Evolutionary conservation across 1,284 basidiomycete genomes (phyloP).

Genomic region (Cutaneotrichosporon curvatum): DNA sequence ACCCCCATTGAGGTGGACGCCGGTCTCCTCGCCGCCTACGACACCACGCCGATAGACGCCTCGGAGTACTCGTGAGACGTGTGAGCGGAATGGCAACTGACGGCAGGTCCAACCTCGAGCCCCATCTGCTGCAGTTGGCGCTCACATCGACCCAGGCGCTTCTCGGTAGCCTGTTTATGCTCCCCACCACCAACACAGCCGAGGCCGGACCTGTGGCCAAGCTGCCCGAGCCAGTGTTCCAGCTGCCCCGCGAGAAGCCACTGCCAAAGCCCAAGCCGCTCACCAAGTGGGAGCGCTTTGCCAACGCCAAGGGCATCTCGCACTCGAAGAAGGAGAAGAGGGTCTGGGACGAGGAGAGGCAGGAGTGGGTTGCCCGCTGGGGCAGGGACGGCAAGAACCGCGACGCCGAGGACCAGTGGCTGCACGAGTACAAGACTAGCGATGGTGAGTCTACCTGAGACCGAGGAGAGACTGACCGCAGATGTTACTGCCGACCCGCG

Average conservation of each 20-base stretch:
- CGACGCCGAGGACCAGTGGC: constrained; percentile 81
- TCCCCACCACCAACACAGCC: constrained; percentile 67
- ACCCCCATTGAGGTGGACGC: constrained; percentile 74
- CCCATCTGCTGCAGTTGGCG: constrained; percentile 70
- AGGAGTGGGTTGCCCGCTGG: constrained; percentile 91
- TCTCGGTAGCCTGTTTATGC: constrained; percentile 68
- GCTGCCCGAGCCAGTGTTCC: constrained; percentile 67
- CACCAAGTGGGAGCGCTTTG: constrained; percentile 97
- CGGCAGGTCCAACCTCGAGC: constrained; percentile 64
- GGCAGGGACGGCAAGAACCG: constrained; percentile 87
- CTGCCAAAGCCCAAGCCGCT: constrained; percentile 84
- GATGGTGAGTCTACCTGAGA: constrained; percentile 57
- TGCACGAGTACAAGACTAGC: constrained; percentile 78
- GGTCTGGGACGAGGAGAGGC: constrained; percentile 88
- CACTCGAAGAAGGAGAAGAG: constrained; percentile 72
- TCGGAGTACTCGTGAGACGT: constrained; percentile 63
- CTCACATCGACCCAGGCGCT: constrained; percentile 81
- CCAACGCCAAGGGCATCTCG: constrained; percentile 86
- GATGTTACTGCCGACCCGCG: constrained; percentile 70
- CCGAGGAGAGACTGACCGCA: constrained; percentile 27
- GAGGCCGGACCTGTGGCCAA: constrained; percentile 77
- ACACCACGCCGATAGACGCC: constrained; percentile 75
- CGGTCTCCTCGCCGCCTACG: constrained; percentile 76
- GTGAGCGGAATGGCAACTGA: not conserved
- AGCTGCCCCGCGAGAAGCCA: constrained; percentile 82